Percentiles rank a stretch among this genome's conserved stretches.
phyloP scores from a whole-genome alignment of 495 filamentous ascomycete species.

The Hypoxylon fragiforme region DNA sequence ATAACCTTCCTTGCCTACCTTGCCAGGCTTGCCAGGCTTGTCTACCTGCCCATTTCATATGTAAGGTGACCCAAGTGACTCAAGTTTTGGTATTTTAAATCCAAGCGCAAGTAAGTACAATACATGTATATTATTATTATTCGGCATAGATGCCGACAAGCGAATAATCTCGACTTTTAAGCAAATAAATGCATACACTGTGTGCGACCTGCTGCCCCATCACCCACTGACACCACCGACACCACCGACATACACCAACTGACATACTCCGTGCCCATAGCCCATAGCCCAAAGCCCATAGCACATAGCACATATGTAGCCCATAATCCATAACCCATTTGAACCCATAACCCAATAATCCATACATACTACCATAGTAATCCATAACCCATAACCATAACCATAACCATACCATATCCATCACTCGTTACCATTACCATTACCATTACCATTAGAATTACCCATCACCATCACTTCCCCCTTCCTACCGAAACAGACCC shows the following conservation, averaged over 20 bases:
- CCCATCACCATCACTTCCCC: constrained; percentile 29
- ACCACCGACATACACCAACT: too few relatives aligned
- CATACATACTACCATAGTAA: too few relatives aligned
- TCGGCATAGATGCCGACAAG: constrained; percentile 27
- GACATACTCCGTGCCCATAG: too few relatives aligned
- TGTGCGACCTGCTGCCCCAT: constrained; percentile 28
- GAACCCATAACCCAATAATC: too few relatives aligned
- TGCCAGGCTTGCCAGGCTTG: constrained; percentile 3
- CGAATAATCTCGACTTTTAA: constrained; percentile 20
- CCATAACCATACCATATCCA: constrained; percentile 3
- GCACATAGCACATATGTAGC: too few relatives aligned
- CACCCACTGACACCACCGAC: too few relatives aligned
- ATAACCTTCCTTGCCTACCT: background rate
- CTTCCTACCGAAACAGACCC: constrained; percentile 38
- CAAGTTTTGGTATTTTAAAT: constrained; percentile 1
- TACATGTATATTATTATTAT: too few relatives aligned
- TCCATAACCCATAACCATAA: background rate
- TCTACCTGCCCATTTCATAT: background rate
- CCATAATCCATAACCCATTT: too few relatives aligned
- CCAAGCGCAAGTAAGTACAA: too few relatives aligned
- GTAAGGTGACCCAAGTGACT: background rate
- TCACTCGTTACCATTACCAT: constrained; percentile 20
- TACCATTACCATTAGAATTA: background rate
- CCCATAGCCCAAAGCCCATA: too few relatives aligned
- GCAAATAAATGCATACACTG: constrained; percentile 29